Evolutionary conservation across 2,329 filamentous ascomycete species (phyloP), one percentile per base, ranked within the genome.

Genomic region (Davidsoniella virescens): DNA sequence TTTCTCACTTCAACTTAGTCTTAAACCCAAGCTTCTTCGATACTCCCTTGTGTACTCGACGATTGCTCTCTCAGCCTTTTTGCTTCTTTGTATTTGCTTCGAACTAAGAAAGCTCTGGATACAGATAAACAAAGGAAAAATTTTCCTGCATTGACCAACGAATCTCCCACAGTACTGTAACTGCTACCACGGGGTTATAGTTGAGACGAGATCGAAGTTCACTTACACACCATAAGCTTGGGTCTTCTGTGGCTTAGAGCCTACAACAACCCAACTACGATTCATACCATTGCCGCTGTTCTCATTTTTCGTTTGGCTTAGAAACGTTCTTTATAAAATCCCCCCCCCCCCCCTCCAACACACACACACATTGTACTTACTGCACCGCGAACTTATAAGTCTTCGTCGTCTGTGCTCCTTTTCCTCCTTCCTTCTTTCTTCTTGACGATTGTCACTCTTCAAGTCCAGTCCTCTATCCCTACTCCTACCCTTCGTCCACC

Each of bases 401-500:
- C 29, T 33, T 9, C 8, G 29, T 49, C 23, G 25, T 25, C 37
- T 17, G 39, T 42, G 25, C 20, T 41, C 33, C 36, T 49, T 18
- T 33, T 26, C 26, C 29, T 48, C 18, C 17, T 48, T 37, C 39
- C 18, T 48, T 44, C 16, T 49, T 40, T 51, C 53, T 47, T 47
- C 26, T 43, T 38, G 45, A 18, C 41, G 41, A 8, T 36, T 29
- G 20, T 43, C 36, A 33, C 29, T 37, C 17, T 38, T n/a, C 29
- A 43, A 12, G 23, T 5, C 46, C 46, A 12, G 23, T 9, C 46
- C 46, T 46, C 41, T 39, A 49, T 45, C 43, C 44, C 36, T 18
- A 48, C 43, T 45, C 52, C 47, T 50, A 51, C 55, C 36, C 49
- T 33, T 47, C 52, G 47, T 52, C 49, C 56, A 39, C 49, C 54